Evolutionary conservation across 768 basidiomycete genomes (phyloP).

Genomic region (Calvatia gigantea): DNA sequence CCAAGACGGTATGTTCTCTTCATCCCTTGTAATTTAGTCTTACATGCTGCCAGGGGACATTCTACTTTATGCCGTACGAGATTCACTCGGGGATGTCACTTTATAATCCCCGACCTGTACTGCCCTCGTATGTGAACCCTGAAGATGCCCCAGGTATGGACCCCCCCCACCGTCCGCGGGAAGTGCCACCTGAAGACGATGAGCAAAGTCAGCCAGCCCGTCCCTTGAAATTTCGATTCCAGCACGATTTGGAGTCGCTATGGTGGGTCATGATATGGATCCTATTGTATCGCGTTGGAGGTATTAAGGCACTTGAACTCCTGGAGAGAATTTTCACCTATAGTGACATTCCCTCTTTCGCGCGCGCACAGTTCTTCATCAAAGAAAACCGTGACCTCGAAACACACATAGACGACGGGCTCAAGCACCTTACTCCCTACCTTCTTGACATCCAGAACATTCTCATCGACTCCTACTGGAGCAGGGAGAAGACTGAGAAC

Average conservation of each 20-base stretch:
- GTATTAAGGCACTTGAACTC: background rate
- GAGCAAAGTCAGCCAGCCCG: no score
- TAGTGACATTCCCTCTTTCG: no score
- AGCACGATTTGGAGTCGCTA: conserved; percentile 9
- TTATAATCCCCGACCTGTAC: background rate
- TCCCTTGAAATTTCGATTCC: background rate
- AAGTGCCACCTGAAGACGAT: no score
- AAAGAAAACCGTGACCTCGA: background rate
- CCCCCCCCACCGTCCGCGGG: background rate
- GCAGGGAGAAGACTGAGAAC: background rate
- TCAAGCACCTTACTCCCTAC: background rate
- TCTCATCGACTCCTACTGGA: background rate
- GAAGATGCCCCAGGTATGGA: background rate
- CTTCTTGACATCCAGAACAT: background rate
- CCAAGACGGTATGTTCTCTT: conserved; percentile 4
- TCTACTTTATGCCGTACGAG: conserved; percentile 13
- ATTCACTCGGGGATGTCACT: background rate
- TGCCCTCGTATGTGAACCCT: background rate
- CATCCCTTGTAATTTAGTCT: background rate
- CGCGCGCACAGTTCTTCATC: background rate
- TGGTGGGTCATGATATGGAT: conserved; percentile 9
- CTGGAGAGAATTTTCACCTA: background rate
- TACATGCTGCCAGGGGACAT: conserved; percentile 5
- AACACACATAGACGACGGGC: background rate
- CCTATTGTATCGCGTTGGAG: background rate